Conservation (phyloP, 805 yeast species). For the Teunomyces cretensis region DNA sequence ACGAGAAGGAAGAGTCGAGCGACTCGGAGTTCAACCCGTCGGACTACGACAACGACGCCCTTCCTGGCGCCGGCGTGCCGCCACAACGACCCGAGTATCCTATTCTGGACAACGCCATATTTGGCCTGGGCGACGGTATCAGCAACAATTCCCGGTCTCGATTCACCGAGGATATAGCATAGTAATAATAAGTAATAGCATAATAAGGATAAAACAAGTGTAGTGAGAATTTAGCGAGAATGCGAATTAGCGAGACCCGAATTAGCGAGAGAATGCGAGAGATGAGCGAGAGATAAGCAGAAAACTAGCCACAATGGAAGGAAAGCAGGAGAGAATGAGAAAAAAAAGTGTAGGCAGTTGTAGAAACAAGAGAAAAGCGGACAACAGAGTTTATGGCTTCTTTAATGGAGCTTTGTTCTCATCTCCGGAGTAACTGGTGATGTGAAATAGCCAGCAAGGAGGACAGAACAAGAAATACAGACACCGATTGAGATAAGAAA, state of each 20-base stretch:
- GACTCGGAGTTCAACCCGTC: constrained; percentile 18
- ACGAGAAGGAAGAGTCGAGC: constrained; percentile 8
- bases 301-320: too few species aligned
- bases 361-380: too few species aligned
- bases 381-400: too few species aligned
- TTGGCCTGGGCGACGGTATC: constrained; percentile 10
- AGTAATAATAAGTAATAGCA: constrained; percentile 1
- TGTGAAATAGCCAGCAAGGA: too few species aligned
- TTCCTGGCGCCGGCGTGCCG: constrained; percentile 4
- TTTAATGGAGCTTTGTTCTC: too few species aligned
- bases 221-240: too few species aligned
- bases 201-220: background rate
- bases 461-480: too few species aligned
- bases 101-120: constrained; percentile 1
- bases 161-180: constrained; percentile 21
- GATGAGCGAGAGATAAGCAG: too few species aligned
- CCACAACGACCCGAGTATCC: constrained; percentile 1
- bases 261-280: background rate
- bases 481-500: too few species aligned
- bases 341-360: too few species aligned
- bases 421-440: too few species aligned
- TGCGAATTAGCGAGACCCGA: too few species aligned
- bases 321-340: background rate
- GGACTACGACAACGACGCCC: constrained; percentile 17
- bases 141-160: constrained; percentile 24